These are phyloP conservation scores for Capsicum chinense DNA, from an alignment of 257 asterid species.

Conservation along the genomic window DNA sequence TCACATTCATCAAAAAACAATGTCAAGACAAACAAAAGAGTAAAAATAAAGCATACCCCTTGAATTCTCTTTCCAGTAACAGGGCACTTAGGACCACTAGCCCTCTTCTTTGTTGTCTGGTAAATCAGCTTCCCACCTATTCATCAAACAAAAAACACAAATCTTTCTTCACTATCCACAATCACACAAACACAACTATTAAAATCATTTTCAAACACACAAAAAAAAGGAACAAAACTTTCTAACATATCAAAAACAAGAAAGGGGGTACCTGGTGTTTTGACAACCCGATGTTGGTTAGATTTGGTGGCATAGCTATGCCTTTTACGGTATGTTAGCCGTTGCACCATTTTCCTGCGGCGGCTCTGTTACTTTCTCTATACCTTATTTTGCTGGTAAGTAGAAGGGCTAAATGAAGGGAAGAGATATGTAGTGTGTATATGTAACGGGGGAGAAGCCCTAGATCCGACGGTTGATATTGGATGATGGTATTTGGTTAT, in stretches of 20 bases:
- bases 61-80: conserved; percentile 87
- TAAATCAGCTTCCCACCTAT: conserved; percentile 79
- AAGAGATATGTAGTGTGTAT: conserved; percentile 1
- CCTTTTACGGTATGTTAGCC: conserved; percentile 67
- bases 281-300: conserved; percentile 77
- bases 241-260: background rate
- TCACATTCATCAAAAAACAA: background rate
- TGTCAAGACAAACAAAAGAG: background rate
- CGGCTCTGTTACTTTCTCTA: background rate
- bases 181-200: too few relatives aligned
- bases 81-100: conserved; percentile 83
- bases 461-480: conserved; percentile 47
- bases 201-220: background rate
- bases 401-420: conserved; percentile 10
- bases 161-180: background rate
- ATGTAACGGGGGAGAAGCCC: conserved; percentile 33
- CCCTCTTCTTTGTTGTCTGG: conserved; percentile 79
- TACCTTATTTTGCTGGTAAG: too few relatives aligned
- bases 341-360: conserved; percentile 67
- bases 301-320: conserved; percentile 94
- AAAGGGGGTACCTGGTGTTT: conserved; percentile 67
- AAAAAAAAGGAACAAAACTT: background rate
- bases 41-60: conserved; percentile 52
- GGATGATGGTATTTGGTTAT: background rate
- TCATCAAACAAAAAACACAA: conserved; percentile 4